A percentile compares a stretch with the other conserved stretches of the same genome.
Evolutionary conservation across 2,329 filamentous ascomycete species (phyloP).

Genomic region (Mollisiaceae sp.): DNA sequence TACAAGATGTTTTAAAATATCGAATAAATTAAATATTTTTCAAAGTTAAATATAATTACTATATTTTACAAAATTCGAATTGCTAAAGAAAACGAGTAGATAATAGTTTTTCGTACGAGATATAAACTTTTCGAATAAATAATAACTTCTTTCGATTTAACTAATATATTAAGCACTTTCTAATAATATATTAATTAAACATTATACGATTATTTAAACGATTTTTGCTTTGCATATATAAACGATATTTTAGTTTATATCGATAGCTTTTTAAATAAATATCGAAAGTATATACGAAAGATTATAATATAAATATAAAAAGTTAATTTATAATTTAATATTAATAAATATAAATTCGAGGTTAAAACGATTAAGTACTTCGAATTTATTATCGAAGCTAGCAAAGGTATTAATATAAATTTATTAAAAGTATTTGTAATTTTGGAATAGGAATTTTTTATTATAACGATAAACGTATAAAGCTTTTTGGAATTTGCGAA

Average conservation of each 20-base stretch:
- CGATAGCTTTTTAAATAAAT: not conserved
- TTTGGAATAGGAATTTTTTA: conserved; percentile 12
- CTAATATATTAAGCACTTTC: conserved; percentile 30
- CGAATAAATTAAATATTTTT: conserved; percentile 32
- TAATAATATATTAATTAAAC: conserved; percentile 30
- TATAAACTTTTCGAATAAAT: conserved; percentile 40
- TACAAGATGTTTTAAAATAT: conserved; percentile 33
- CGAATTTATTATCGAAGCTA: conserved; percentile 1
- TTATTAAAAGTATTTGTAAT: conserved; percentile 15
- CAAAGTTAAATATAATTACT: conserved; percentile 35
- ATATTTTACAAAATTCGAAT: conserved; percentile 37
- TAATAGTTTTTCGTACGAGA: conserved; percentile 31
- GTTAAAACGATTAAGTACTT: conserved; percentile 2
- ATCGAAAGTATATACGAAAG: not conserved
- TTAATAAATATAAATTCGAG: conserved; percentile 1
- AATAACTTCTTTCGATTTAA: conserved; percentile 40
- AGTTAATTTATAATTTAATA: not conserved
- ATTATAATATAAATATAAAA: not conserved
- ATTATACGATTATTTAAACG: conserved; percentile 25
- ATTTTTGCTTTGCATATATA: conserved; percentile 27
- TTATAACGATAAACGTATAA: not conserved
- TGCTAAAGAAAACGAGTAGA: conserved; percentile 22
- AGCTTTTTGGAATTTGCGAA: conserved; percentile 23
- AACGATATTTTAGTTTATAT: conserved; percentile 17
- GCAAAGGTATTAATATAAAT: conserved; percentile 12